A percentile compares a stretch with the other conserved stretches of the same genome.
These are phyloP conservation scores for Arachnomyces sp. DNA, from an alignment of 2,329 filamentous ascomycete species.

Conservation along the genomic window DNA sequence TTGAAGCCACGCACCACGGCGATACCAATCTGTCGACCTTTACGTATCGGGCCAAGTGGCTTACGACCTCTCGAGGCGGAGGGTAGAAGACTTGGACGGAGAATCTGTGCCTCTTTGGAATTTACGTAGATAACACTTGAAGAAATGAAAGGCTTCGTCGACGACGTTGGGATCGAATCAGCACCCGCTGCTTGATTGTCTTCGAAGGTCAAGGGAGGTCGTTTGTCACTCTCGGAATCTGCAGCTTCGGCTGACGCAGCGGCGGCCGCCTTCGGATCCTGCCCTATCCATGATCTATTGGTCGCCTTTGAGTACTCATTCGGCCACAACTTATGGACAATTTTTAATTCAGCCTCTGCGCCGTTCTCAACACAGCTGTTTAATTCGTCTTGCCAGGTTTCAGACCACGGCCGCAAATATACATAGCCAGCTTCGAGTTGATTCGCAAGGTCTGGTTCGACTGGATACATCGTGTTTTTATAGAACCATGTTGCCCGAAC, in stretches of 20 bases:
- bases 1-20: conserved; percentile 87
- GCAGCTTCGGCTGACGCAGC: conserved; percentile 15
- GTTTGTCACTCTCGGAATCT: conserved; percentile 6
- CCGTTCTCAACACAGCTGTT: conserved; percentile 86
- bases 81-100: conserved; percentile 77
- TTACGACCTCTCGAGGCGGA: conserved; percentile 76
- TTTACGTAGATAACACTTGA: conserved; percentile 86
- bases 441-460: conserved; percentile 79
- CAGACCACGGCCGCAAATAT: conserved; percentile 77
- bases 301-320: conserved; percentile 37
- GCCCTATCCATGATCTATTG: conserved; percentile 30
- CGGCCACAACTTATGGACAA: conserved; percentile 76
- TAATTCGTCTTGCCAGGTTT: conserved; percentile 88
- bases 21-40: conserved; percentile 72
- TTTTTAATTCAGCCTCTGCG: conserved; percentile 81
- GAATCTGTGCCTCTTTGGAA: conserved; percentile 64
- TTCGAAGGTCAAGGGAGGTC: conserved; percentile 15
- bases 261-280: conserved; percentile 25
- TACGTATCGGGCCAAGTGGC: conserved; percentile 76
- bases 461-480: conserved; percentile 83
- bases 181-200: conserved; percentile 36
- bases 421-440: conserved; percentile 85
- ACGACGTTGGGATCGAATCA: conserved; percentile 35
- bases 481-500: conserved; percentile 95
- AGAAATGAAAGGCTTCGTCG: conserved; percentile 55